Evolutionary conservation across 169 alveolate genomes (phyloP), one percentile per base, ranked within the genome.

Genomic region (Blepharisma undulans): DNA sequence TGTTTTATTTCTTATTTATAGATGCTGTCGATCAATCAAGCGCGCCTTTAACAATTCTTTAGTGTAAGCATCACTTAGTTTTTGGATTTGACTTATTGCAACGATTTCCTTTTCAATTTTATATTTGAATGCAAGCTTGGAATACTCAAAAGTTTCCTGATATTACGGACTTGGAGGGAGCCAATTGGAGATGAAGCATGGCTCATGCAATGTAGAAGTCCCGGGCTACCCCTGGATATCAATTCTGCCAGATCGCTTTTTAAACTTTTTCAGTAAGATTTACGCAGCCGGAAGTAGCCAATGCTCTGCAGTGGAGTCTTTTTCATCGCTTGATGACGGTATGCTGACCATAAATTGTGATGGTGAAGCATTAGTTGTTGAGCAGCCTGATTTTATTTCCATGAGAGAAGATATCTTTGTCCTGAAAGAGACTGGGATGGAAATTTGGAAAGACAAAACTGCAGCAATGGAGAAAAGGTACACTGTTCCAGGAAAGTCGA

Each of bases 211-310:
- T 19, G 25, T 82, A 4, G 22, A 82, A 19, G 27, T n/a, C 8
- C 72, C 72, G 33, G 89, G 76, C 2, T 36, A 19, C 59, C 89
- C 89, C 33, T 82, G 89, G 34, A 30, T 34, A 5, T 72, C 89
- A n/a, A 5, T 59, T 4, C 27, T 82, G 10, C 76, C 72, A 21
- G 25, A 32, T 7, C 72, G 89, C 6, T 19, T 29, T n/a, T 48
- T 82, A 5, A 82, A 82, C 89, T 82, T 82, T 82, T 82, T 82
- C 89, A 78, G 86, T 78, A 78, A 78, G 7, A 19, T 78, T 12
- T 78, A 78, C 3, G 22, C 10, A 78, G 77, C 34, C 8, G 89
- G 89, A n/a, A 21, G 60, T 8, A 22, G 34, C 59, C 33, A 21
- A n/a, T 82, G 89, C 33, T 59, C 89, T 8, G 7, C 4, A 4